phyloP scores from a whole-genome alignment of 73 alveolate species.

The Stentor roeselii region DNA sequence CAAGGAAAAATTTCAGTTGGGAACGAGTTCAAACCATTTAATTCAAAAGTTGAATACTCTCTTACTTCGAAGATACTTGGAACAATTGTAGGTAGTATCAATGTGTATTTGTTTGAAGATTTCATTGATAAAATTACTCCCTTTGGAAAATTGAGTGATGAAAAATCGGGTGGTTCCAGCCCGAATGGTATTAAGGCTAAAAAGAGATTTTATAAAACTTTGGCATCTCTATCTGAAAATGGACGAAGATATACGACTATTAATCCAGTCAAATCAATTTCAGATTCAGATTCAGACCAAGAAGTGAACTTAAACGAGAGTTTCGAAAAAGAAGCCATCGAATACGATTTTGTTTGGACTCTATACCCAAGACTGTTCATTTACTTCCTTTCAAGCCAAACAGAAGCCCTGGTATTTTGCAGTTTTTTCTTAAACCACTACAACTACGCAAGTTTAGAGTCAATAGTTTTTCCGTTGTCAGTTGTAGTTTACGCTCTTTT shows the following conservation, averaged over 20 bases:
- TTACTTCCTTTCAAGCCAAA: neutral
- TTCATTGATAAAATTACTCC: neutral
- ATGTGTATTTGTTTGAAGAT: neutral
- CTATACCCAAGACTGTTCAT: neutral
- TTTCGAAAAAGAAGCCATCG: neutral
- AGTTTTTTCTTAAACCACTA: conserved; percentile 10
- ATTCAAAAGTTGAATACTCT: neutral
- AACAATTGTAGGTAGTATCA: no score
- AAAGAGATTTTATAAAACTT: neutral
- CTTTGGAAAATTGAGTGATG: neutral
- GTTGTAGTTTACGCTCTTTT: conserved; percentile 8
- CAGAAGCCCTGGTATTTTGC: neutral
- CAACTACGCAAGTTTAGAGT: conserved; percentile 23
- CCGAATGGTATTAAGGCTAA: neutral
- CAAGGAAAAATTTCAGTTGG: neutral
- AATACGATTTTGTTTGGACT: neutral
- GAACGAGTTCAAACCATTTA: no score
- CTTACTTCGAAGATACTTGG: neutral
- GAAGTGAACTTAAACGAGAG: neutral
- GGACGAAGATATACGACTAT: neutral
- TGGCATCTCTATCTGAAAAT: neutral
- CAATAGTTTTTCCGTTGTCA: conserved; percentile 11
- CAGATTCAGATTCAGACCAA: conserved; percentile 7
- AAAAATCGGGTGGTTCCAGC: neutral
- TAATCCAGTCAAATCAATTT: neutral